phyloP scores from a whole-genome alignment of 805 yeast genomes.

The Saccharomycopsis olivae region DNA sequence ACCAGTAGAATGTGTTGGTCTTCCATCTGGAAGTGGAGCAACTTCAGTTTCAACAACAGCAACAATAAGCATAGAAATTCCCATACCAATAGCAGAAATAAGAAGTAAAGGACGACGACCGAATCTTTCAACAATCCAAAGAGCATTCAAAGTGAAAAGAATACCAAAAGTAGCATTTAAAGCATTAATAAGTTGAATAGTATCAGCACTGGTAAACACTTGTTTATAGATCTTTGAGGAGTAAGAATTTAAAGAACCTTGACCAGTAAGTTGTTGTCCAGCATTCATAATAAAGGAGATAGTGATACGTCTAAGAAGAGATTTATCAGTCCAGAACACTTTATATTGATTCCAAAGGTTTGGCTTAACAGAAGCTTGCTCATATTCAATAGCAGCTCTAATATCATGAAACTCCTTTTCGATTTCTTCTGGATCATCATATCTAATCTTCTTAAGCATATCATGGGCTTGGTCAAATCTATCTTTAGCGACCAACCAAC shows the following conservation, averaged over 20 bases:
- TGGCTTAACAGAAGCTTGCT: conserved; percentile 5
- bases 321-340: conserved; percentile 4
- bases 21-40: conserved; percentile 29
- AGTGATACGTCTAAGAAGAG: conserved; percentile 5
- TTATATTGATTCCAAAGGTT: conserved; percentile 12
- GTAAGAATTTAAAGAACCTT: conserved; percentile 17
- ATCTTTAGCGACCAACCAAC: conserved; percentile 30
- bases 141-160: conserved; percentile 22
- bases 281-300: conserved; percentile 11
- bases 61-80: conserved; percentile 45
- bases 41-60: conserved; percentile 50
- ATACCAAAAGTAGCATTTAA: conserved; percentile 13
- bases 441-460: background rate
- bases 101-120: conserved; percentile 45
- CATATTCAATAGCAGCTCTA: conserved; percentile 15
- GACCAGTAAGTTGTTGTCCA: conserved; percentile 34
- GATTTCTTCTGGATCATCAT: background rate
- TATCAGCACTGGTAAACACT: conserved; percentile 11
- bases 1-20: conserved; percentile 41
- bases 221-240: conserved; percentile 16
- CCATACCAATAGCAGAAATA: conserved; percentile 43
- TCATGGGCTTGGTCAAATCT: background rate
- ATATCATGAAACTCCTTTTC: conserved; percentile 11
- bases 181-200: conserved; percentile 21
- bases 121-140: conserved; percentile 37